Evolutionary conservation across 2,329 filamentous ascomycete genomes (phyloP), one percentile per base, ranked within the genome.

Genomic region (Fusarium penzigii): DNA sequence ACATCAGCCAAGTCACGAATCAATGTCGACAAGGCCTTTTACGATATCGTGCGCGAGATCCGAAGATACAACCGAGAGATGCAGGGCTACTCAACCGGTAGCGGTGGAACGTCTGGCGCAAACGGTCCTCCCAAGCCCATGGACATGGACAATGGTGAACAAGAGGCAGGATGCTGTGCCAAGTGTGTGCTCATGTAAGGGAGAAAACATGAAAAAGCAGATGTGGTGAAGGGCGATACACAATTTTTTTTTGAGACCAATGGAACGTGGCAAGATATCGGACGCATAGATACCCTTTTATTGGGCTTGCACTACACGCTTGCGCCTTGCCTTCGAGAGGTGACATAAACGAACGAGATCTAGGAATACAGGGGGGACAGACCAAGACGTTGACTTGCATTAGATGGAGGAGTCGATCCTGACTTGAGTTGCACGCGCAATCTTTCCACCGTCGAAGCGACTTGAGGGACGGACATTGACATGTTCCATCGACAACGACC

Each of bases 11-110:
- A 97, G 79, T 96, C 92, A 57, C 88, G 93, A 72, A 95, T 94
- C 79, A 97, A 97, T 71, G 94, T 99, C 67, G 94, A 99, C 76
- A 92, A 95, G 76, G 92, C 93, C 49, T 99, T 99, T 78, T 97
- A 93, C 82, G 92, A 97, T 71, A 92, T 97, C 65, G 94, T 99
- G 53, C 89, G 94, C 71, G 94, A 97, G 73, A 99, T 99, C 70
- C 86, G 94, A 76, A 89, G 91, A 76, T 97, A 96, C 78, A 97
- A 99, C 85, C 93, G 94, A 72, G 93, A 97, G 71, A 95, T 97
- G 87, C 92, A 92, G 55, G 90, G 90, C 54, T 90, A 95, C 74
- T 86, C 87, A 42, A 85, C 86, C 53, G 85, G 82, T 56, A 88
- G 87, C 64, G 85, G 86, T 61, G 78, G 83, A 65, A 78, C 81